Evolutionary conservation across 2,329 filamentous ascomycete genomes (phyloP), one percentile per base, ranked within the genome.

Genomic region (Allantophomopsis cytisporea): DNA sequence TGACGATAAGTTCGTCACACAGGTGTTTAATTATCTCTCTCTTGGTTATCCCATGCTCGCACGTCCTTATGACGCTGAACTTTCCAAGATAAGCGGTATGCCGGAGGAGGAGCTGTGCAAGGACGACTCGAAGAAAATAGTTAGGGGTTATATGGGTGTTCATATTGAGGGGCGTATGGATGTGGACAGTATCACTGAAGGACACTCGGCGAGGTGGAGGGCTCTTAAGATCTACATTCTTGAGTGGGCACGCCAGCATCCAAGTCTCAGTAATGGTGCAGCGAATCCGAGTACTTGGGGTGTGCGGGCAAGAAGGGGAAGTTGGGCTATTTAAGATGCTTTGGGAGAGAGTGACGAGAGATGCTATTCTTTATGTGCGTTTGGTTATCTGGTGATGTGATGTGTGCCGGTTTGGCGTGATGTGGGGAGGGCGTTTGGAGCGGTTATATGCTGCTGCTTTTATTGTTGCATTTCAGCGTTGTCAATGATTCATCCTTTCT

Each of bases 1-100:
- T 52, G 69, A 80, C 44, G 85, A 94, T 55, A 68, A 68, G 3
- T 94, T 95, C 56, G 76, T 95, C 41, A 94, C 88, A 0, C 89
- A 96, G 59, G 88, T 96, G 7, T 96, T 93, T 69, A 95, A 96
- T 59, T 96, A 96, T 59, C 69, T 96, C 13, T 94, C 86, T 0
- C 71, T 96, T 5, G 89, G 89, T 5, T 95, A 95, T 57, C 88
- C 89, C 3, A 80, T 84, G 28, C 76, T 87, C 52, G 89, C 88
- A 10, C 76, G 81, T 16, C 71, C 75, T 31, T 96, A 84, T 53
- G 89, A 96, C 54, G 72, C 79, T 10, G 89, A 96, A 63, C 67
- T 96, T 15, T 76, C 79, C 49, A 85, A 83, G 55, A 93, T 95
- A 41, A 83, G 80, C 23, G 68, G 71, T 8, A 76, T 94, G 6